phyloP scores from a whole-genome alignment of 371 early-diverging fungal genomes.

The Apophysomyces trapeziformis region DNA sequence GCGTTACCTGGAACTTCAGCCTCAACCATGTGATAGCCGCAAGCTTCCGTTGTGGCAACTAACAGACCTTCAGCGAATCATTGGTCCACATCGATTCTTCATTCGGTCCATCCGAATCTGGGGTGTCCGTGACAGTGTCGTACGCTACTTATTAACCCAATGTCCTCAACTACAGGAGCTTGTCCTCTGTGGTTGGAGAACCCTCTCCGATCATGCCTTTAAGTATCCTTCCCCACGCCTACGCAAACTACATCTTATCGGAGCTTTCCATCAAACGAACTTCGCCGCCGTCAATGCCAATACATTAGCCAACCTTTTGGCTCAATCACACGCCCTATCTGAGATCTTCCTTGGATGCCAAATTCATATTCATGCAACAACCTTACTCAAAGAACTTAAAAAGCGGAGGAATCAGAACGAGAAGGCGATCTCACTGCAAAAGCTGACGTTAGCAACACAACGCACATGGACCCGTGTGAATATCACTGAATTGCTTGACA shows the following conservation, averaged over 20 bases:
- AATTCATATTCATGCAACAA: slow-evolving; percentile 36
- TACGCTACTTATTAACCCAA: slow-evolving; percentile 31
- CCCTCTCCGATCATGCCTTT: slow-evolving; percentile 39
- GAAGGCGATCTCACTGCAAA: slow-evolving; percentile 19
- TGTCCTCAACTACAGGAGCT: slow-evolving; percentile 35
- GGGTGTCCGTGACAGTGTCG: slow-evolving; percentile 33
- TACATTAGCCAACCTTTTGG: slow-evolving; percentile 26
- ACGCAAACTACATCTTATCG: slow-evolving; percentile 24
- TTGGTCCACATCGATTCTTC: slow-evolving; percentile 25
- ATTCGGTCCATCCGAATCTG: slow-evolving; percentile 34
- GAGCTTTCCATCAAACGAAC: slow-evolving; percentile 20
- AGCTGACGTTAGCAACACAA: slow-evolving; percentile 33
- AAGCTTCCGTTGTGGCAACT: slow-evolving; percentile 26
- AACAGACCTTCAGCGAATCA: slow-evolving; percentile 21
- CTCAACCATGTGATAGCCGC: neutral
- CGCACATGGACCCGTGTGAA: slow-evolving; percentile 41
- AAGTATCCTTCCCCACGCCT: slow-evolving; percentile 16
- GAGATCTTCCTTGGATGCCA: slow-evolving; percentile 27
- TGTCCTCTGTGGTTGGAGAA: slow-evolving; percentile 34
- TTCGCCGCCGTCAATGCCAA: slow-evolving; percentile 37
- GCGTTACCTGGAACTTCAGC: slow-evolving; percentile 10
- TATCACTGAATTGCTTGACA: slow-evolving; percentile 30
- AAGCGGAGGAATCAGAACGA: neutral
- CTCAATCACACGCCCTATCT: slow-evolving; percentile 30
- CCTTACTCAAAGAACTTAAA: slow-evolving; percentile 31